Base-by-base conservation (phyloP, 805 yeast genomes). In the Komagataella pseudopastoris region DNA sequence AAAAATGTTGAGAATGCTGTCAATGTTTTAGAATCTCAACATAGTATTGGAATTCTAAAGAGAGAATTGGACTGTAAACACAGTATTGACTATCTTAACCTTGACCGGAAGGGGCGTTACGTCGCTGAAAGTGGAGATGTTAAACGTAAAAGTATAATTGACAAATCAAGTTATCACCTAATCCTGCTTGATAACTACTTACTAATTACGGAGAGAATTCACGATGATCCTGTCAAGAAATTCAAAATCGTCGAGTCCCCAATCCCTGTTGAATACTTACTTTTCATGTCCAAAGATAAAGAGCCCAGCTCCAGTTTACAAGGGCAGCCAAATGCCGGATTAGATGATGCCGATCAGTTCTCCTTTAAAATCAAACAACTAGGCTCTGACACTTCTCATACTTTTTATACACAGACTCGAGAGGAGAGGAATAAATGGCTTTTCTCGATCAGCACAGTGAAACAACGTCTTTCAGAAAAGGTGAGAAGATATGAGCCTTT, bases 171-270 rank as follows among this genome's bases (percentile, higher is more conserved):
- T 0, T 65, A 70, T 1, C 71, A 77, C 56, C 58, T 85, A 22
- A 77, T 86, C 17, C 65, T 88, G 24, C 65, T 88, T 50, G 95
- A 88, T 60, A 85, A 88, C 59, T 85, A 73, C 57, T 64, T 88
- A 47, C 60, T 88, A 36, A 74, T 88, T 17, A 36, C 87, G 1
- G 83, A 87, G 45, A 72, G 71, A 48, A 63, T 75, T 2, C 69
- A 70, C 6, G 75, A 72, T 47, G 75, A 69, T 6, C 54, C 47
- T 14, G 44, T 45, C 51, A 49, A 58, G 44, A 58, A 56, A 16
- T 71, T 61, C 48, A 72, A 71, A 55, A 72, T 81, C 0, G 60
- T 70, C 8, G 87, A 81, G 57, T 71, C 70, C 47, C 87, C 88
- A 1, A 76, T 81, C 7, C 83, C 85, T 0, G 69, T 80, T 23